Conservation (phyloP, 768 basidiomycete genomes). For the Agaricus blazei region DNA sequence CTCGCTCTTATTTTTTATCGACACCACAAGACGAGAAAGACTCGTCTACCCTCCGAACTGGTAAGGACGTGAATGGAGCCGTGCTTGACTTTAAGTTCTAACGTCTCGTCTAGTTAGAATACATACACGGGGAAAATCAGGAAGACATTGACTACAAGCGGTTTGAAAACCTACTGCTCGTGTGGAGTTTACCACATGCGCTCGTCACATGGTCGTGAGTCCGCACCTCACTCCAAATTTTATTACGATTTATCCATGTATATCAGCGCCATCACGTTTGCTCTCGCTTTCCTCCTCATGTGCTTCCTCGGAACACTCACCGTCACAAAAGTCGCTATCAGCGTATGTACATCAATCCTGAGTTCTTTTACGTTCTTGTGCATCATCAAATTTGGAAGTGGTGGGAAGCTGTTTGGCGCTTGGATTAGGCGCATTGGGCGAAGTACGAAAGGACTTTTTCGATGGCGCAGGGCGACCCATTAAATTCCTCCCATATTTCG, state of each 20-base stretch:
- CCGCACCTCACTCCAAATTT: no score
- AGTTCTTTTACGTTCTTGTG: not conserved
- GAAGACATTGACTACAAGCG: not conserved
- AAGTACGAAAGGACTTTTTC: no score
- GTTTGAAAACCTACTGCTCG: not conserved
- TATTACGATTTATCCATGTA: not conserved
- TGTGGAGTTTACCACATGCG: slow-evolving; percentile 6
- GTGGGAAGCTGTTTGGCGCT: not conserved
- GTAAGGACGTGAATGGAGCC: not conserved
- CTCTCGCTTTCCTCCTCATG: slow-evolving; percentile 4
- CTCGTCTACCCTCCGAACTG: not conserved
- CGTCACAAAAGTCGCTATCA: not conserved
- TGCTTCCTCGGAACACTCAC: slow-evolving; percentile 1
- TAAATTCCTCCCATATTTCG: no score
- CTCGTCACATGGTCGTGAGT: slow-evolving; percentile 9
- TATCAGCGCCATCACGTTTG: slow-evolving; percentile 1
- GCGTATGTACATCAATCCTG: not conserved
- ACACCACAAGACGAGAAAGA: not conserved
- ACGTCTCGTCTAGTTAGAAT: not conserved
- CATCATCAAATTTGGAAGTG: slow-evolving; percentile 1
- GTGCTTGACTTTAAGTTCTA: not conserved
- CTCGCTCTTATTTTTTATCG: not conserved
- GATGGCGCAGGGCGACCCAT: no score
- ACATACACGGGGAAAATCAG: not conserved
- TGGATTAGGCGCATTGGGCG: not conserved